Evolutionary conservation across 2,329 filamentous ascomycete species (phyloP).

Genomic region (Monosporascus sp.): DNA sequence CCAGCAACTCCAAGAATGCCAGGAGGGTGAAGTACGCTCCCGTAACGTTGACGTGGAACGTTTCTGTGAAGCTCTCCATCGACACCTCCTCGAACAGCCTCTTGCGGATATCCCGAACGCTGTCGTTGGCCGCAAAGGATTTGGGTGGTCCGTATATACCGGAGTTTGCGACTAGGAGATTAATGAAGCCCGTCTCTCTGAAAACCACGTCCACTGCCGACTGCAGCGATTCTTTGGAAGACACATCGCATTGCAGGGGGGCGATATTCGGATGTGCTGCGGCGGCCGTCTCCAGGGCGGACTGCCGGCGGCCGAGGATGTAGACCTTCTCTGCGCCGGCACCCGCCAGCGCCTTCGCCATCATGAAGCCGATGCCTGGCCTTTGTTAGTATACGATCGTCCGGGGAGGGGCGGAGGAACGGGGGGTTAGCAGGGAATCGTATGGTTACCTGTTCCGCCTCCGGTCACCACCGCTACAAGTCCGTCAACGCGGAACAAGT

Average conservation of each 20-base stretch:
- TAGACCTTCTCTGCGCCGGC: slow-evolving; percentile 46
- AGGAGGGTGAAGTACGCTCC: slow-evolving; percentile 62
- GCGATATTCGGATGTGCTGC: too few species aligned
- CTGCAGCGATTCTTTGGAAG: too few species aligned
- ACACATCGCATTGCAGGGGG: too few species aligned
- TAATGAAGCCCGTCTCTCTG: slow-evolving; percentile 53
- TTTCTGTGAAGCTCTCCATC: slow-evolving; percentile 52
- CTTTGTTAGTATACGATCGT: neutral
- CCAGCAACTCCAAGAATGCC: slow-evolving; percentile 63
- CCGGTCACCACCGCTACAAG: slow-evolving; percentile 14
- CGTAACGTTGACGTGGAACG: slow-evolving; percentile 58
- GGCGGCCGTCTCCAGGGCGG: too few species aligned
- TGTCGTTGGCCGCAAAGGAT: slow-evolving; percentile 50
- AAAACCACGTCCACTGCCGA: slow-evolving; percentile 48
- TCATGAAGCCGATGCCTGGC: slow-evolving; percentile 6
- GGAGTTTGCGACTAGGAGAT: slow-evolving; percentile 59
- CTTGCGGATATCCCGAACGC: slow-evolving; percentile 27
- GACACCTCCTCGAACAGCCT: slow-evolving; percentile 37
- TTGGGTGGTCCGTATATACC: slow-evolving; percentile 45
- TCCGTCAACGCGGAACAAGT: slow-evolving; percentile 11
- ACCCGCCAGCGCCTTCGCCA: slow-evolving; percentile 24
- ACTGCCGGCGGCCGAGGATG: slow-evolving; percentile 46
- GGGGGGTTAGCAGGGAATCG: too few species aligned
- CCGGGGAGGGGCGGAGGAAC: neutral
- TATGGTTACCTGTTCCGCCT: slow-evolving; percentile 9